Conservation (phyloP, 2,329 filamentous ascomycete genomes). For the Fusarium robinianum region DNA sequence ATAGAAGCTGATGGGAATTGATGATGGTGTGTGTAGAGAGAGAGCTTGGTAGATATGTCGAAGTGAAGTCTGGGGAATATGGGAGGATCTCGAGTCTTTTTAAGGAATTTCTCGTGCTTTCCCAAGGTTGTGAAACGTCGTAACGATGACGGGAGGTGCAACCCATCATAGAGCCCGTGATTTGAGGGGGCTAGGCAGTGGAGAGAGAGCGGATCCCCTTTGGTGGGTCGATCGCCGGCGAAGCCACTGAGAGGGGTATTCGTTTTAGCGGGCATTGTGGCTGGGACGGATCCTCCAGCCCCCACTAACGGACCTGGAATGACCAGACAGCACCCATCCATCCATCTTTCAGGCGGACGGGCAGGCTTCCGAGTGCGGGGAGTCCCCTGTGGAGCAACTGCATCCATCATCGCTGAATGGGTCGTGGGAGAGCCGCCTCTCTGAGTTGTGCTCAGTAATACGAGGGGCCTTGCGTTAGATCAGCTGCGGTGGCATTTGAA, state of each 20-base stretch:
- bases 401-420: constrained; percentile 3
- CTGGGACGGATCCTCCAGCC: too few species aligned
- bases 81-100: constrained; percentile 13
- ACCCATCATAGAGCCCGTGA: constrained; percentile 1
- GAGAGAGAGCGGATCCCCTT: constrained; percentile 16
- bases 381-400: constrained; percentile 23
- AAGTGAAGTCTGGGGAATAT: constrained; percentile 14
- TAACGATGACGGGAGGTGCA: constrained; percentile 21
- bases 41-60: constrained; percentile 4
- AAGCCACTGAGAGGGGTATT: too few species aligned
- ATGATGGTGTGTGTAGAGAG: constrained; percentile 1
- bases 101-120: constrained; percentile 21
- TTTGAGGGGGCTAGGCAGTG: constrained; percentile 20
- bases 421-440: background rate
- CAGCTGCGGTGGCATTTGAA: constrained; percentile 19
- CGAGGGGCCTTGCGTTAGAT: constrained; percentile 23
- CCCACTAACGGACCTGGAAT: too few species aligned
- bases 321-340: too few species aligned
- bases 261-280: too few species aligned
- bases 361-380: constrained; percentile 25
- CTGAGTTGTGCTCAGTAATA: background rate
- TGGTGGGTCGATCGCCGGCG: constrained; percentile 14
- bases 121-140: constrained; percentile 18
- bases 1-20: background rate
- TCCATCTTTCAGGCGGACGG: too few species aligned